These are phyloP conservation scores for Typha latifolia DNA, from an alignment of 176 grass and related monocot genomes.

Conservation along the genomic window DNA sequence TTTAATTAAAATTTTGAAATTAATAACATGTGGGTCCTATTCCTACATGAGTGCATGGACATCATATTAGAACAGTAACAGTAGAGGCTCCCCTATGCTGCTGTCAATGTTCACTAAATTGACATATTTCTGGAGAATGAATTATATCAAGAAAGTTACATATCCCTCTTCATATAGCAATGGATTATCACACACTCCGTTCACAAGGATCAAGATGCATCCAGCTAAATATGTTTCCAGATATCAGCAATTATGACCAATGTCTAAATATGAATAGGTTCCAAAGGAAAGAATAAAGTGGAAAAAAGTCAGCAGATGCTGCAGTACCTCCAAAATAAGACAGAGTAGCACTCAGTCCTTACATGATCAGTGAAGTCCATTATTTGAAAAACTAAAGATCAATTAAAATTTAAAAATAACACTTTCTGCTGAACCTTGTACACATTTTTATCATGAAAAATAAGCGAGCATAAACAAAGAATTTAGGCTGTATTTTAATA, in stretches of 20 bases:
- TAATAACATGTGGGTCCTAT: too few relatives aligned
- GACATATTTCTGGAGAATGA: too few relatives aligned
- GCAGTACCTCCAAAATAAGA: slow-evolving; percentile 62
- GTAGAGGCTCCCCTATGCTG: too few relatives aligned
- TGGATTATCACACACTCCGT: slow-evolving; percentile 87
- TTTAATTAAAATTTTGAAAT: too few relatives aligned
- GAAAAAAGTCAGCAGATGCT: slow-evolving; percentile 7
- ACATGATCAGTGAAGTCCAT: slow-evolving; percentile 95
- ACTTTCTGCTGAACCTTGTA: neutral
- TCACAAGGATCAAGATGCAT: slow-evolving; percentile 99
- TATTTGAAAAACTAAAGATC: slow-evolving; percentile 47
- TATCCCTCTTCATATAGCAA: slow-evolving; percentile 92
- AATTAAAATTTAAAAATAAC: neutral
- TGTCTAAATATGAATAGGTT: slow-evolving; percentile 10
- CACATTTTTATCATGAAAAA: too few relatives aligned
- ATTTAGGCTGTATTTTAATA: too few relatives aligned
- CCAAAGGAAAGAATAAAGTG: slow-evolving; percentile 15
- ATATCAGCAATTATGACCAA: slow-evolving; percentile 15
- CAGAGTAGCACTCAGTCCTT: slow-evolving; percentile 89
- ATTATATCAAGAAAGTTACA: neutral
- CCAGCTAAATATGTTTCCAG: slow-evolving; percentile 59
- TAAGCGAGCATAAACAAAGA: too few relatives aligned
- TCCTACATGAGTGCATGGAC: too few relatives aligned
- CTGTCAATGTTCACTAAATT: too few relatives aligned
- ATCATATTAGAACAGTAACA: too few relatives aligned